phyloP scores from a whole-genome alignment of 2,329 filamentous ascomycete genomes.

The Claviceps pazoutovae region DNA sequence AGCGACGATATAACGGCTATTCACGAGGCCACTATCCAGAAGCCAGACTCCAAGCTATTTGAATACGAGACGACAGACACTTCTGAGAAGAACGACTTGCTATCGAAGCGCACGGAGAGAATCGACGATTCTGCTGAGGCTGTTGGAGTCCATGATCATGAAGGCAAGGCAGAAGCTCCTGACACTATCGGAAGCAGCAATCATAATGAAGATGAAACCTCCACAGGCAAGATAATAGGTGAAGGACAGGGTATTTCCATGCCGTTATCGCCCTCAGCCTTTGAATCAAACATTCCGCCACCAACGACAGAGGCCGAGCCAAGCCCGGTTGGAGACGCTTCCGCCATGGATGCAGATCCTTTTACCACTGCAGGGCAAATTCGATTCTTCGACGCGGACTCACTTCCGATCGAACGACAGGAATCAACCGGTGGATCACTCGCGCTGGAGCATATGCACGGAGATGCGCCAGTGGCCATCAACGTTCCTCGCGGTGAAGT shows the following conservation, averaged over 20 bases:
- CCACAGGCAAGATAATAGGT: constrained; percentile 29
- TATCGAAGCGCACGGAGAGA: neutral
- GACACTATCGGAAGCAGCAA: constrained; percentile 5
- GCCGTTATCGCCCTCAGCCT: constrained; percentile 5
- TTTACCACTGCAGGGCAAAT: neutral
- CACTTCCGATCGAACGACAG: neutral
- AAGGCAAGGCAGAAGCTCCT: neutral
- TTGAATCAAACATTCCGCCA: neutral
- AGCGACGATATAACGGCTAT: neutral
- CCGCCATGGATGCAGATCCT: neutral
- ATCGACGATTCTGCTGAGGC: neutral
- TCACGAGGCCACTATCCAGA: neutral
- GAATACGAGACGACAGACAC: neutral
- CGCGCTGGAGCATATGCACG: constrained; percentile 7
- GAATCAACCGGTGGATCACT: neutral
- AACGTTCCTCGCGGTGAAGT: too few relatives aligned
- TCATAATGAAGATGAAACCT: constrained; percentile 13
- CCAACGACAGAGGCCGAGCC: neutral
- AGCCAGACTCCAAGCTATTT: neutral
- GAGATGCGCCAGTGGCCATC: neutral
- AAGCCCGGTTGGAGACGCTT: neutral
- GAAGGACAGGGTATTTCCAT: constrained; percentile 20
- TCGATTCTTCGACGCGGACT: neutral
- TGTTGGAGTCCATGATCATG: neutral
- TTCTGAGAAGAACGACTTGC: neutral